A percentile compares a stretch with the other conserved stretches of the same genome.
Conservation (phyloP, 2,329 filamentous ascomycete species). For the Penicillium sclerotigenum region DNA sequence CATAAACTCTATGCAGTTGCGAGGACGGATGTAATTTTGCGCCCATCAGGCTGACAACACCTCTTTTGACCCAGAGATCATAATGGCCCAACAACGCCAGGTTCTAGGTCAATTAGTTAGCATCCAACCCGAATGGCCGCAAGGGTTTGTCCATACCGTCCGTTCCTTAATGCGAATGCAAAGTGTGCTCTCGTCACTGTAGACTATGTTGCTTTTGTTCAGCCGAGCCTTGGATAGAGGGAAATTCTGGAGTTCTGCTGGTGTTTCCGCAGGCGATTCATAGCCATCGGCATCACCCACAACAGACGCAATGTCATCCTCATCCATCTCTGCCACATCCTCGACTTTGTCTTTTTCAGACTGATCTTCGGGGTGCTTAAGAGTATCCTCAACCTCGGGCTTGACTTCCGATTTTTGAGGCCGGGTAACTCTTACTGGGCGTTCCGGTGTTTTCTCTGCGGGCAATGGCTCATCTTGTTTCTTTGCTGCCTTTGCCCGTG, state of each 20-base stretch:
- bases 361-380: slow-evolving; percentile 1
- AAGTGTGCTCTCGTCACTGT: slow-evolving; percentile 36
- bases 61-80: slow-evolving; percentile 55
- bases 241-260: slow-evolving; percentile 38
- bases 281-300: slow-evolving; percentile 30
- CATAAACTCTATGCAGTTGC: slow-evolving; percentile 49
- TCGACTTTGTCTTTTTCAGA: slow-evolving; percentile 20
- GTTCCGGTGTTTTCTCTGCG: slow-evolving; percentile 10
- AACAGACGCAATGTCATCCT: slow-evolving; percentile 23
- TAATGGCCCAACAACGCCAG: slow-evolving; percentile 52
- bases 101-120: slow-evolving; percentile 36
- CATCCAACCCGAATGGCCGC: background rate
- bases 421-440: slow-evolving; percentile 1
- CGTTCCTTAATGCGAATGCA: slow-evolving; percentile 43
- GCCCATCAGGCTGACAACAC: slow-evolving; percentile 56
- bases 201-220: slow-evolving; percentile 38
- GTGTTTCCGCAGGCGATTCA: slow-evolving; percentile 31
- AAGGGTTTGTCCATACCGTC: slow-evolving; percentile 28
- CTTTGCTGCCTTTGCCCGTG: slow-evolving; percentile 22
- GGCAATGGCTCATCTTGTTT: slow-evolving; percentile 17
- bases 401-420: slow-evolving; percentile 4
- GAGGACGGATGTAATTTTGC: slow-evolving; percentile 53
- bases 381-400: background rate
- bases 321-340: slow-evolving; percentile 20
- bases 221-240: slow-evolving; percentile 39